phyloP scores from a whole-genome alignment of 495 filamentous ascomycete species.

The Penicillium steckii region DNA sequence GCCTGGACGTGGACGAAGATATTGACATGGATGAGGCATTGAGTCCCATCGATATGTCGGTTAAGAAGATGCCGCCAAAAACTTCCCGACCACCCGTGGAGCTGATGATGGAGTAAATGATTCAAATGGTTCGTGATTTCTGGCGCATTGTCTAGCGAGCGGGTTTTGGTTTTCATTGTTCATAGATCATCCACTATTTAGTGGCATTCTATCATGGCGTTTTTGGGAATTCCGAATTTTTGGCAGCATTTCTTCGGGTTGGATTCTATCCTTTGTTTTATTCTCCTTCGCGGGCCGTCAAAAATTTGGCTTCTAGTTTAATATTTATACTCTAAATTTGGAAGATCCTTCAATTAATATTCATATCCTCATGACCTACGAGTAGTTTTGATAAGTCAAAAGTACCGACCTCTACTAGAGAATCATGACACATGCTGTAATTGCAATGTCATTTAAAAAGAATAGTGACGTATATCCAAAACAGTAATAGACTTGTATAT shows the following conservation, averaged over 20 bases:
- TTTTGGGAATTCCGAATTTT: neutral
- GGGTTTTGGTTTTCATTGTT: neutral
- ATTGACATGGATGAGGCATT: constrained; percentile 36
- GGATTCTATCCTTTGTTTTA: neutral
- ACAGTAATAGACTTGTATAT: no score
- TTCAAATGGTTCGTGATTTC: constrained; percentile 12
- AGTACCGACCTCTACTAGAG: no score
- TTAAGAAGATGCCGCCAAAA: constrained; percentile 63
- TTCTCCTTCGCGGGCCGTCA: neutral
- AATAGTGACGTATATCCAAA: no score
- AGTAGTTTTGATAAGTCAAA: no score
- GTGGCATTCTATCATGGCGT: neutral
- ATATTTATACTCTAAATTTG: no score
- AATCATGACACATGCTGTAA: no score
- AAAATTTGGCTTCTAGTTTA: neutral
- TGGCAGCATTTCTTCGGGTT: neutral
- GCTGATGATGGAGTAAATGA: constrained; percentile 74
- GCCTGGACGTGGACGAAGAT: constrained; percentile 49
- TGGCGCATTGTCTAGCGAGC: constrained; percentile 5
- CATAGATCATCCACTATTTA: neutral
- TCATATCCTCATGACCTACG: no score
- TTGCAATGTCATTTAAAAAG: no score
- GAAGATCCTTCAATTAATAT: no score
- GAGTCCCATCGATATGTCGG: constrained; percentile 44
- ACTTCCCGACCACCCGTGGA: constrained; percentile 87